Evolutionary conservation across 1,284 basidiomycete species (phyloP), one percentile per base, ranked within the genome.

Genomic region (Trametes sp.): DNA sequence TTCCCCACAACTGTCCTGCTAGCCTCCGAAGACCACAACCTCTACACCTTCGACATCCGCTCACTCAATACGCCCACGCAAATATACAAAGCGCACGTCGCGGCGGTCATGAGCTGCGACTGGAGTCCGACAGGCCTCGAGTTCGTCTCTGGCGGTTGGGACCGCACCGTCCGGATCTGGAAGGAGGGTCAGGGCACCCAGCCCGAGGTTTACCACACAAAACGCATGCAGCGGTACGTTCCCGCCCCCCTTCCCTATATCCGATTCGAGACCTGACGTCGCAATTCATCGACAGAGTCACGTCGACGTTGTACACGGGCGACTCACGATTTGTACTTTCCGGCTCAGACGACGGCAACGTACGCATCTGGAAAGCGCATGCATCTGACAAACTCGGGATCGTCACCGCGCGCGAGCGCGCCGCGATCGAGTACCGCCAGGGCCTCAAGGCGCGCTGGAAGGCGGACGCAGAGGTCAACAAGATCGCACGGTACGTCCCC

Each of bases 1-100:
- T 92, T 97, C 74, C 97, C 98, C 0, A 98, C 96, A 0, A 85
- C 90, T 4, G 81, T 98, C 41, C 87, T 98, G 2, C 86, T 98
- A 16, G 98, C 94, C 14, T 98, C 95, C 1, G 98, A 99, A 80
- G 98, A 99, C 75, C 96, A 98, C 81, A 98, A 98, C 72, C 82
- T 99, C 44, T 99, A 99, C 78, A 98, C 98, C 0, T 99, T 98
- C 76, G 98, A 99, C 74, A 93, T 99, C 65, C 88, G 97, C 48
- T 88, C 93, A 62, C 83, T 99, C 53, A 80, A 84, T 11, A 84
- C 85, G 0, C 96, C 98, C 1, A 94, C 90, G 4, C 94, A 98
- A 70, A 94, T 99, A 49, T 99, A 98, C 84, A 99, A 98, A 77
- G 96, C 89, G 1, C 98, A 99, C 76, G 96, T 98, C 14, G 94